Evolutionary conservation across 805 yeast species (phyloP), one percentile per base, ranked within the genome.

Genomic region (Wickerhamomyces sydowiorum): DNA sequence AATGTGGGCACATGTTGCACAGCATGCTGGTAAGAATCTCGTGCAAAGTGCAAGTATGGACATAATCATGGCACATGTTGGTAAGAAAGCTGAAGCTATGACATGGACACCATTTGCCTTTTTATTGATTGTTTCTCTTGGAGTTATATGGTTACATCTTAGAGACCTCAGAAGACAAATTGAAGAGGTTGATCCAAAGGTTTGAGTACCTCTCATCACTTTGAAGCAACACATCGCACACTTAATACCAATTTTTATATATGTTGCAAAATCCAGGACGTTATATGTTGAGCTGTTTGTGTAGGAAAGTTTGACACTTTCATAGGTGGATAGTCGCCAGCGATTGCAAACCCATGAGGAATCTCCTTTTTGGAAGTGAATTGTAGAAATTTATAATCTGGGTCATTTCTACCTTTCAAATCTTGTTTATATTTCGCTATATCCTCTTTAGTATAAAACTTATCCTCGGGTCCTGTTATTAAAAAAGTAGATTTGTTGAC

Each of bases 81-180:
- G 87, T 4, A 50, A 43, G 1, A 68, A 79, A 45, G 82, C 85
- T 0, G 69, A 70, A 21, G 70, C 77, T 0, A 69, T 82, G 73
- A 65, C 80, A 0, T 82, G 88, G 88, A 63, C 73, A 7, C 69
- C 78, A 3, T 80, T 82, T 54, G 51, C 75, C 1, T 73, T 80
- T 47, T 45, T 72, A 24, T 36, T 69, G 5, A 46, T 75, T 2
- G 68, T 68, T 7, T 61, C 70, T 5, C 40, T 70, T 5, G 71
- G 72, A 0, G 47, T 67, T n/a, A 47, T 69, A 43, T 44, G 49
- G 9, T 39, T 66, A 22, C 59, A 66, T 40, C 41, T 64, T n/a
- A 62, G 66, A 43, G 71, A 69, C 35, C 38, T 65, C 29, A 48
- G 51, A 30, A 42, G 42, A 18, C 44, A 50, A 14, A 48, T 53